A percentile compares a stretch with the other conserved stretches of the same genome.
Conservation (phyloP, 345 rosid species). For the Citrus medica region DNA sequence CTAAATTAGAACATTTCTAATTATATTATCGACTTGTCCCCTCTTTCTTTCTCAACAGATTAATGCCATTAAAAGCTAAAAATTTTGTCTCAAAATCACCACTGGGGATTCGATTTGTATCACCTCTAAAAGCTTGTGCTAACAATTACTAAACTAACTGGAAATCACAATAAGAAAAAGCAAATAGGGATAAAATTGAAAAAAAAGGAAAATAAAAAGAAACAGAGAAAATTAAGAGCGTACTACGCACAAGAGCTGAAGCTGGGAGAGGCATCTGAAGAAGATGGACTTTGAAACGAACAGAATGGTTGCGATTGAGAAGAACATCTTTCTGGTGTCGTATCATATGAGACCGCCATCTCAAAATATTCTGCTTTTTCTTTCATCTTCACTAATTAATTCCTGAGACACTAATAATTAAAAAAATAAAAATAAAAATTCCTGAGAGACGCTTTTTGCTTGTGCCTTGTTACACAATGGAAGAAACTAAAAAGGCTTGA, state of each 20-base stretch:
- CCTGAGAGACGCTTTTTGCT: no score
- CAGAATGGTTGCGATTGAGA: slow-evolving; percentile 16
- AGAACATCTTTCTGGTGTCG: slow-evolving; percentile 23
- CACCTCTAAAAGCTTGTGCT: background rate
- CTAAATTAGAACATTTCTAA: no score
- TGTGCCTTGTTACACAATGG: no score
- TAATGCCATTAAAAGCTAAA: no score
- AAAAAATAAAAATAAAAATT: no score
- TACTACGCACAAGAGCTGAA: background rate
- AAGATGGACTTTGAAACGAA: slow-evolving; percentile 21
- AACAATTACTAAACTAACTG: background rate
- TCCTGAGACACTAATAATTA: no score
- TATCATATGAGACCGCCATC: background rate
- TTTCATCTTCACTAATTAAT: background rate
- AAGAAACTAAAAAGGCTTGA: no score
- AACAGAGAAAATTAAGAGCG: background rate
- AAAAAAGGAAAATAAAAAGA: background rate
- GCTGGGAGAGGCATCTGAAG: background rate
- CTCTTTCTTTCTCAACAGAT: no score
- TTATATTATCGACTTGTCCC: no score
- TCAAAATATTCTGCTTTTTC: background rate
- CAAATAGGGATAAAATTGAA: background rate
- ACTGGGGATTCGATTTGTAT: background rate
- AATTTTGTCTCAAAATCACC: background rate
- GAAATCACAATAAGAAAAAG: background rate